Conservation (phyloP, 1,284 basidiomycete species). For the Ustilago sp. region DNA sequence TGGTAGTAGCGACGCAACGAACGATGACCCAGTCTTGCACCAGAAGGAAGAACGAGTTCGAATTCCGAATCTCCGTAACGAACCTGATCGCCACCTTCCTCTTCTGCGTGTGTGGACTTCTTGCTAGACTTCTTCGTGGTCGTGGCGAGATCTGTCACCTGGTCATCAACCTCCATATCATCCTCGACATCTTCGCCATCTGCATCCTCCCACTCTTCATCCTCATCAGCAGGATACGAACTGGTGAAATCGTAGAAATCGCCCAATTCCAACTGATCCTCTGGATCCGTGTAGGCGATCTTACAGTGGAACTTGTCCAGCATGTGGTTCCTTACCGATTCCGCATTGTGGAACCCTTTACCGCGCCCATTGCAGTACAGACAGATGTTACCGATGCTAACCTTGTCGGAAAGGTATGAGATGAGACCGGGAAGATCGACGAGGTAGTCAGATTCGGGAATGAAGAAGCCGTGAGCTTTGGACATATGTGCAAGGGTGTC, state of each 20-base stretch:
- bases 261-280: slow-evolving; percentile 85
- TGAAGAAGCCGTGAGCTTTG: slow-evolving; percentile 88
- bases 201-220: slow-evolving; percentile 64
- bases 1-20: slow-evolving; percentile 87
- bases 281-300: slow-evolving; percentile 85
- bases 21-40: slow-evolving; percentile 90
- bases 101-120: slow-evolving; percentile 71
- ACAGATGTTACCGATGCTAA: slow-evolving; percentile 91
- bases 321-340: slow-evolving; percentile 67
- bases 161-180: slow-evolving; percentile 49
- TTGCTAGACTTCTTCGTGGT: slow-evolving; percentile 21
- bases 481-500: slow-evolving; percentile 90
- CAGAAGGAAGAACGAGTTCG: slow-evolving; percentile 95
- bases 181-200: slow-evolving; percentile 33
- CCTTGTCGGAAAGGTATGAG: slow-evolving; percentile 89
- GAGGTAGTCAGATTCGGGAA: slow-evolving; percentile 93
- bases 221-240: slow-evolving; percentile 76
- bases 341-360: slow-evolving; percentile 57
- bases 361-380: slow-evolving; percentile 77
- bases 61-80: slow-evolving; percentile 73
- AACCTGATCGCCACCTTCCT: slow-evolving; percentile 75
- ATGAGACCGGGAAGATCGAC: slow-evolving; percentile 85
- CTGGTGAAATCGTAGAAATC: slow-evolving; percentile 93
- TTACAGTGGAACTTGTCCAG: slow-evolving; percentile 81
- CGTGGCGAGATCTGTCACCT: slow-evolving; percentile 27